These are phyloP conservation scores for Cystobasidium sp. DNA, from an alignment of 1,284 basidiomycete genomes.

Conservation along the genomic window DNA sequence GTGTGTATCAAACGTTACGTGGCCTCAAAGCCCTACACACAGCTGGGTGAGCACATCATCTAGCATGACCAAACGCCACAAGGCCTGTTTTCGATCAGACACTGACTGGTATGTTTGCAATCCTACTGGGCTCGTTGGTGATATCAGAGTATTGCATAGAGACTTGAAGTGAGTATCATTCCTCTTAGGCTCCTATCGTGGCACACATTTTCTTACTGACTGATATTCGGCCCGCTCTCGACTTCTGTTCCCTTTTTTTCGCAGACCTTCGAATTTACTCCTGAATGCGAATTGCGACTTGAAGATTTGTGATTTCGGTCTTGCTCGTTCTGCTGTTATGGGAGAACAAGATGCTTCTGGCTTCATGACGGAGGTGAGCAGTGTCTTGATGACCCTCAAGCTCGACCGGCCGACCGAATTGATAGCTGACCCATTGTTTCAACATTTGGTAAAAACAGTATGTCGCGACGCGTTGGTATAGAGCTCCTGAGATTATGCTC, in stretches of 20 bases:
- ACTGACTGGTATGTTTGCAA: background rate
- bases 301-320: constrained; percentile 49
- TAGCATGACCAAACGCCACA: background rate
- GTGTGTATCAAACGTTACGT: constrained; percentile 84
- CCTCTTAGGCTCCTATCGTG: background rate
- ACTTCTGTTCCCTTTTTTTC: background rate
- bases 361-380: constrained; percentile 53
- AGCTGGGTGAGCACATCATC: constrained; percentile 65
- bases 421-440: background rate
- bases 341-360: constrained; percentile 52
- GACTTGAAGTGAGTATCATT: constrained; percentile 69
- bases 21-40: constrained; percentile 93
- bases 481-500: constrained; percentile 91
- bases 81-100: background rate
- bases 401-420: background rate
- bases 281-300: constrained; percentile 67
- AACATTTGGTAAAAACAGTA: constrained; percentile 46
- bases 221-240: background rate
- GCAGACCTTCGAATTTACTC: constrained; percentile 83
- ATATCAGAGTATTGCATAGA: constrained; percentile 74
- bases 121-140: constrained; percentile 2
- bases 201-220: background rate
- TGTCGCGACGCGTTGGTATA: constrained; percentile 75
- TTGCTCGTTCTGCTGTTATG: constrained; percentile 50
- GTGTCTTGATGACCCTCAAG: background rate